A percentile compares a stretch with the other conserved stretches of the same genome.
phyloP scores from a whole-genome alignment of 495 filamentous ascomycete genomes.

The Neurospora sp. region DNA sequence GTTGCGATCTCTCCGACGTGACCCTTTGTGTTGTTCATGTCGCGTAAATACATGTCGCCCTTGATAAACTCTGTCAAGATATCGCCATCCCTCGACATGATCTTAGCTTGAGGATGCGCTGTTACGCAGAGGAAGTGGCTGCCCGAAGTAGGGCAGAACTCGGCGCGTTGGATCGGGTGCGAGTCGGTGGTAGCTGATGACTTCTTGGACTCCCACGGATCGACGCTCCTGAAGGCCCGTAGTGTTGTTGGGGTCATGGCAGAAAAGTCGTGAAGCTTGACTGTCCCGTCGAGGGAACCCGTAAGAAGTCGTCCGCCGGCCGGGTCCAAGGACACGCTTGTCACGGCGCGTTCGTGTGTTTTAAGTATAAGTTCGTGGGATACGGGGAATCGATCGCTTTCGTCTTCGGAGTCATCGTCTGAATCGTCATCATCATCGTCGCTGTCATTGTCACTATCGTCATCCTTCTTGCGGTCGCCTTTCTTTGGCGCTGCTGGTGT shows the following conservation, averaged over 20 bases:
- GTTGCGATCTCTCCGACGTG: constrained; percentile 84
- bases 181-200: constrained; percentile 63
- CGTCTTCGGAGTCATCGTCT: constrained; percentile 53
- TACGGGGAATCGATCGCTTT: constrained; percentile 84
- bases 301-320: constrained; percentile 78
- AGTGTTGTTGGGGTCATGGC: constrained; percentile 92
- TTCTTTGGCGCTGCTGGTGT: constrained; percentile 22
- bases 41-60: constrained; percentile 94
- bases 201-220: constrained; percentile 68
- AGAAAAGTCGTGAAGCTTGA: constrained; percentile 91
- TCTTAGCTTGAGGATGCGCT: constrained; percentile 78
- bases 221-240: constrained; percentile 83
- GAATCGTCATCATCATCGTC: constrained; percentile 43
- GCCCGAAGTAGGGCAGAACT: constrained; percentile 77
- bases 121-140: constrained; percentile 76
- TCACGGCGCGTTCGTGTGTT: constrained; percentile 84
- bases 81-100: constrained; percentile 82
- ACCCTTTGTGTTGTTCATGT: constrained; percentile 94
- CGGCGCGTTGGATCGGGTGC: constrained; percentile 74
- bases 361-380: constrained; percentile 89
- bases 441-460: constrained; percentile 33
- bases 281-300: constrained; percentile 78
- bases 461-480: constrained; percentile 7
- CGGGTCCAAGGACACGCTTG: constrained; percentile 71
- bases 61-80: constrained; percentile 79